phyloP scores from a whole-genome alignment of 495 filamentous ascomycete species.

The Neurospora pannonica region DNA sequence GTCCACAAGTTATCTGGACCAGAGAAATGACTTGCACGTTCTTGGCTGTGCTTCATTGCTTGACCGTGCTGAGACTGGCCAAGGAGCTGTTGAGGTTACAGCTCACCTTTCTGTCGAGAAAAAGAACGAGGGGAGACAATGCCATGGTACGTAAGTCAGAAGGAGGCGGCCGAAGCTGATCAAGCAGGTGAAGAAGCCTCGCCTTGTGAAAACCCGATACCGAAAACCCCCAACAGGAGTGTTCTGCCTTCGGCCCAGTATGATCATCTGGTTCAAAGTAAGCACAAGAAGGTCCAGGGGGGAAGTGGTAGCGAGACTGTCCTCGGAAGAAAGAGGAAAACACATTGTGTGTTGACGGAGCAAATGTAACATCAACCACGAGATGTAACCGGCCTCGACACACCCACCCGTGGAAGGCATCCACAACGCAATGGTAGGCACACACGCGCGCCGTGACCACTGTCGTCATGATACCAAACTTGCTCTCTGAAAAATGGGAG shows the following conservation, averaged over 20 bases:
- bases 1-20: not conserved
- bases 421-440: not conserved
- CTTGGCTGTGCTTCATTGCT: not conserved
- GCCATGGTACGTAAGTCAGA: not conserved
- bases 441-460: not conserved
- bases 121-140: not conserved
- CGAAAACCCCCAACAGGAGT: not conserved
- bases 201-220: not conserved
- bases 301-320: not conserved
- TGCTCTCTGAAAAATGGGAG: slow-evolving; percentile 2
- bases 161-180: not conserved
- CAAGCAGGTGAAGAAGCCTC: not conserved
- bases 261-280: not conserved
- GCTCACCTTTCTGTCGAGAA: not conserved
- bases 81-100: not conserved
- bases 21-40: not conserved
- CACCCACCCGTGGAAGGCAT: not conserved
- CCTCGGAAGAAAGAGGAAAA: not conserved
- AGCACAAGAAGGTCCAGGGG: not conserved
- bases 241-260: not conserved
- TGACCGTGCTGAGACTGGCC: not conserved
- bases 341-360: not conserved
- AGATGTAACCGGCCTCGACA: slow-evolving; percentile 2
- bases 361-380: slow-evolving; percentile 1
- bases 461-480: slow-evolving; percentile 2